These are phyloP conservation scores for Yarrowia bubula DNA, from an alignment of 805 yeast species.

Conservation along the genomic window DNA sequence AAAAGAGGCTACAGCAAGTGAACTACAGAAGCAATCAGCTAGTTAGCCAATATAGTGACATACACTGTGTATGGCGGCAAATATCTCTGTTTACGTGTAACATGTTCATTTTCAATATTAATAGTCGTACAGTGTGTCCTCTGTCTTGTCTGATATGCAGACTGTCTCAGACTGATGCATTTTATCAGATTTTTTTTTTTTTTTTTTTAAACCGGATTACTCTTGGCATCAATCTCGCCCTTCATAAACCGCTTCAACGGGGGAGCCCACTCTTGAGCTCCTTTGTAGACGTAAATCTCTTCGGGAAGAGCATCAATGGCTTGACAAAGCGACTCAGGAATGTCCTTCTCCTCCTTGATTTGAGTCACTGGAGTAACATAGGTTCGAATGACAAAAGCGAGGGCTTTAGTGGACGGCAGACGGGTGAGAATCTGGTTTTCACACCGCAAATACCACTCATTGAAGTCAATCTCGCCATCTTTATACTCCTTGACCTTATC, in stretches of 20 bases:
- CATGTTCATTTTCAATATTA: too few relatives aligned
- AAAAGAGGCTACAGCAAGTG: too few relatives aligned
- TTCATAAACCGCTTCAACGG: slow-evolving; percentile 44
- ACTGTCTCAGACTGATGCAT: not conserved
- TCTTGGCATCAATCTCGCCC: not conserved
- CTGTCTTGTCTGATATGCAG: not conserved
- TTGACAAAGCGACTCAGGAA: slow-evolving; percentile 51
- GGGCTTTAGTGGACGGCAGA: slow-evolving; percentile 49
- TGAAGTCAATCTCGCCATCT: slow-evolving; percentile 43
- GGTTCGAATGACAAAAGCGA: slow-evolving; percentile 55
- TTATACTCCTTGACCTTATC: slow-evolving; percentile 41
- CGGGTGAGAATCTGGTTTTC: slow-evolving; percentile 60
- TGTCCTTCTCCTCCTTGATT: slow-evolving; percentile 47
- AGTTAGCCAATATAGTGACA: too few relatives aligned
- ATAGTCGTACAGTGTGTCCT: too few relatives aligned
- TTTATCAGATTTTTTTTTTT: not conserved
- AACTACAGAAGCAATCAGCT: too few relatives aligned
- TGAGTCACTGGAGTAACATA: slow-evolving; percentile 53
- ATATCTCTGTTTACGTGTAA: too few relatives aligned
- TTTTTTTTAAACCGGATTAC: not conserved
- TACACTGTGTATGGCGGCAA: too few relatives aligned
- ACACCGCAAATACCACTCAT: slow-evolving; percentile 53
- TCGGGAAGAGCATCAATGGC: slow-evolving; percentile 66
- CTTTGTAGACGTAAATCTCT: slow-evolving; percentile 59
- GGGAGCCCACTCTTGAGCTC: slow-evolving; percentile 65